Evolutionary conservation across 148 eudicot genomes (phyloP).

Genomic region (Arbutus unedo): DNA sequence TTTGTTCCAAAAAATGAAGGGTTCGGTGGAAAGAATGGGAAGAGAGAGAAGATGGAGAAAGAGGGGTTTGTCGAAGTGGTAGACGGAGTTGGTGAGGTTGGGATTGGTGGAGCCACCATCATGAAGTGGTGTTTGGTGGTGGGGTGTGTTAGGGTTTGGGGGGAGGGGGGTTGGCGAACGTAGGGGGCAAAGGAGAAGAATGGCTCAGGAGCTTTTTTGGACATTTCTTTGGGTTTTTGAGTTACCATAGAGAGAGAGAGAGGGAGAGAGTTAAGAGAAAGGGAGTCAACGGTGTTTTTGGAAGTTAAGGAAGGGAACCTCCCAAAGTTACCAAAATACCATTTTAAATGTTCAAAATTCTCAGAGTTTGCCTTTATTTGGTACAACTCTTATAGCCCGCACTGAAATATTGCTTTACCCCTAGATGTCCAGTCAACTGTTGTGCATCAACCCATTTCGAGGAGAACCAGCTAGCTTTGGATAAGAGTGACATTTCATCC

Average conservation of each 20-base stretch:
- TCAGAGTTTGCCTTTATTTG: neutral
- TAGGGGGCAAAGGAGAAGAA: conserved; percentile 37
- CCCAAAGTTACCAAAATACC: too few species aligned
- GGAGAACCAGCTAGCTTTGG: too few species aligned
- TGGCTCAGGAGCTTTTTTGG: conserved; percentile 7
- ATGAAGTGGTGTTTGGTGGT: conserved; percentile 14
- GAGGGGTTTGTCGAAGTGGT: conserved; percentile 38
- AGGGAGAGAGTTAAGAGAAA: too few species aligned
- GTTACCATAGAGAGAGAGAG: neutral
- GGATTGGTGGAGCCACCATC: conserved; percentile 31
- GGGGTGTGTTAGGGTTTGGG: neutral
- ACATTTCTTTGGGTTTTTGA: neutral
- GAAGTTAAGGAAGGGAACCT: too few species aligned
- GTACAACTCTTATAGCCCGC: neutral
- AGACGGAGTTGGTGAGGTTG: conserved; percentile 57
- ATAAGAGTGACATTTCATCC: too few species aligned
- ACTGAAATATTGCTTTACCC: neutral
- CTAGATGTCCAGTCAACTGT: neutral
- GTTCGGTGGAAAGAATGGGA: conserved; percentile 48
- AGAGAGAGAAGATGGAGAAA: conserved; percentile 21
- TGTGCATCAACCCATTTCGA: neutral
- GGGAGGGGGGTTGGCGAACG: conserved; percentile 26
- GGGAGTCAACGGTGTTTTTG: too few species aligned
- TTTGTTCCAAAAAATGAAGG: conserved; percentile 54
- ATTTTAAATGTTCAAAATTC: too few species aligned